Base-by-base conservation (phyloP, 1,284 basidiomycete species). In the Sporisorium sorghi region DNA sequence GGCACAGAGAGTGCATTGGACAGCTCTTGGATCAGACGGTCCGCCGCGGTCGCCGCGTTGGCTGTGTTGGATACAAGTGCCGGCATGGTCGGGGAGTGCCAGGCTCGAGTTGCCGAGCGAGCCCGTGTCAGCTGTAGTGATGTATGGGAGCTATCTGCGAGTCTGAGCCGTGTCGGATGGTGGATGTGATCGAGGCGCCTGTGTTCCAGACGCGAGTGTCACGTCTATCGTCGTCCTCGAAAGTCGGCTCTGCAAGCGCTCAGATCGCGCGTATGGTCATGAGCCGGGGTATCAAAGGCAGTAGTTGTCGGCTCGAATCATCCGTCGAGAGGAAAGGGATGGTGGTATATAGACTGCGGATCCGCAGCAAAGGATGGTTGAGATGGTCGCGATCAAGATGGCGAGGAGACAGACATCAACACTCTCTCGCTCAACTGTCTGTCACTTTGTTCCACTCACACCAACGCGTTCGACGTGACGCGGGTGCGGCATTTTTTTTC, bases 11-110 rank as follows among this genome's bases (percentile, higher is more conserved):
- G 52, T n/a, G 59, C 58, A 44, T 35, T 50, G 15, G 69, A 58
- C 2, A 67, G 50, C 17, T 66, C 63, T 24, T 47, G 19, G 10
- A 72, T 63, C 24, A 72, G 59, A 21, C 62, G 58, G 19, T 70
- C 67, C 9, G 67, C 67, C 17, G 44, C 53, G 5, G 57, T n/a
- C 5, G 67, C 37, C 11, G 67, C 33, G 33, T 37, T 48, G 28
- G 51, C 35, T 19, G 53, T 33, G 40, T 23, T 32, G 2, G 60
- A 44, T 2, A 70, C 43, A 19, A 56, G 58, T 28, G 61, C 67
- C 23, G 67, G 67, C 67, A 70, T 70, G n/a, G 26, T 47, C n/a
- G 26, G 19, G 10, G 2, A 5, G 15, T 11, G 11, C 5, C 14
- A 9, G 26, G 21, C 15, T 46, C 15, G 26, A 30, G 21, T 3